Evolutionary conservation across 1,139 yeast species (phyloP).

Genomic region (Magnusiomyces clavatus): DNA sequence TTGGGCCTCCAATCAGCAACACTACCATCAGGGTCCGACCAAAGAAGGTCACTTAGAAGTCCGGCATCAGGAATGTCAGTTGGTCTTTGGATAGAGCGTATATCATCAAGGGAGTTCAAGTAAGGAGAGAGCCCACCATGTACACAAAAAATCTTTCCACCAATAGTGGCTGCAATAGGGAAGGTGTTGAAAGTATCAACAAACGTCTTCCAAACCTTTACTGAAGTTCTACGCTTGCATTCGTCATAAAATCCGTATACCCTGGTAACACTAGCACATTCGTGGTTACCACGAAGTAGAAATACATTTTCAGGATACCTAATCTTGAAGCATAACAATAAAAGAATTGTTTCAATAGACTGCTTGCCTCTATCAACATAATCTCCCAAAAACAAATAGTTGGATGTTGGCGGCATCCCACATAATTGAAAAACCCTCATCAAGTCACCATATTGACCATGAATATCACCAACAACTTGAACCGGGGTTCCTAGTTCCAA

Average conservation of each 20-base stretch:
- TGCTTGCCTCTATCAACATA: slow-evolving; percentile 84
- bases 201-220: slow-evolving; percentile 66
- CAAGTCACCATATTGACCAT: slow-evolving; percentile 75
- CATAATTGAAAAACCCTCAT: slow-evolving; percentile 66
- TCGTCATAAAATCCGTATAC: slow-evolving; percentile 87
- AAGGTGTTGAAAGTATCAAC: slow-evolving; percentile 79
- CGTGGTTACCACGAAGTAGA: slow-evolving; percentile 80
- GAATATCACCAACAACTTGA: slow-evolving; percentile 80
- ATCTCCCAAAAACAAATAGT: slow-evolving; percentile 74
- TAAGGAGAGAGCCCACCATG: slow-evolving; percentile 88
- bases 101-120: slow-evolving; percentile 55
- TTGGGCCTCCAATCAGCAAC: slow-evolving; percentile 69
- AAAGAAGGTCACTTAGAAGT: slow-evolving; percentile 66
- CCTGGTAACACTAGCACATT: slow-evolving; percentile 73
- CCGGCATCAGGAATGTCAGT: slow-evolving; percentile 86
- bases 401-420: slow-evolving; percentile 75
- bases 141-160: slow-evolving; percentile 77
- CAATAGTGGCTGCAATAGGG: slow-evolving; percentile 82
- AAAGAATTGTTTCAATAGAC: slow-evolving; percentile 68
- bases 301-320: slow-evolving; percentile 79
- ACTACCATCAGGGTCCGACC: slow-evolving; percentile 80
- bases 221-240: slow-evolving; percentile 64
- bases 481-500: slow-evolving; percentile 76
- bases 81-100: slow-evolving; percentile 65
- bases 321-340: slow-evolving; percentile 66